Percentiles rank a stretch among this genome's conserved stretches.
Conservation (phyloP, 306 rosid species). For the Ormosia semicastrata region DNA sequence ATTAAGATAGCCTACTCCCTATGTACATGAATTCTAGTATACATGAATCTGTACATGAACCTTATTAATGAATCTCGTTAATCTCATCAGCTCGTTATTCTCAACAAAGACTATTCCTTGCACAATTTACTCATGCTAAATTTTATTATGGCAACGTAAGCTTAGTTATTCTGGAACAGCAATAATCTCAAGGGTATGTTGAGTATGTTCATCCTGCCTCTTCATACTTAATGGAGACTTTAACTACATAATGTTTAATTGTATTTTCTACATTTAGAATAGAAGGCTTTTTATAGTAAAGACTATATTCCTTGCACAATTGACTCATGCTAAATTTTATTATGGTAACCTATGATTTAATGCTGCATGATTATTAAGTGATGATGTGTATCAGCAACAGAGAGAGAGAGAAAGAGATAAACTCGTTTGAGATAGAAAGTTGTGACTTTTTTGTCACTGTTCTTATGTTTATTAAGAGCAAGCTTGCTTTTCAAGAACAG, state of each 20-base stretch:
- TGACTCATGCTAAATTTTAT: not conserved
- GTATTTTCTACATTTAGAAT: not conserved
- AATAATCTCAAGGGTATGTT: constrained; percentile 79
- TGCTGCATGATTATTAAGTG: not conserved
- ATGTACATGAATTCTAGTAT: no score
- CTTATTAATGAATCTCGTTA: no score
- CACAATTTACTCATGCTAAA: not conserved
- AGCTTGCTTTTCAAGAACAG: no score
- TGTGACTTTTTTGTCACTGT: no score
- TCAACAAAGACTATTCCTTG: not conserved
- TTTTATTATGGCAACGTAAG: constrained; percentile 40
- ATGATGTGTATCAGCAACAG: not conserved
- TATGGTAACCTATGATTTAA: not conserved
- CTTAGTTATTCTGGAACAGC: constrained; percentile 97
- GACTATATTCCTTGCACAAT: not conserved
- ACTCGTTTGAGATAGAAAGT: no score
- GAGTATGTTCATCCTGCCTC: constrained; percentile 13
- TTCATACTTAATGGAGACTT: not conserved
- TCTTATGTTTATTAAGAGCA: no score
- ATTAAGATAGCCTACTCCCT: no score
- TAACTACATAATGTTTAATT: not conserved
- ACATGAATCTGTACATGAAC: no score
- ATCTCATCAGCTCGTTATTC: no score
- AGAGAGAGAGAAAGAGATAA: no score
- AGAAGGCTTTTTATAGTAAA: not conserved